Conservation (phyloP, 306 rosid species). For the Cotoneaster glaucophyllus region DNA sequence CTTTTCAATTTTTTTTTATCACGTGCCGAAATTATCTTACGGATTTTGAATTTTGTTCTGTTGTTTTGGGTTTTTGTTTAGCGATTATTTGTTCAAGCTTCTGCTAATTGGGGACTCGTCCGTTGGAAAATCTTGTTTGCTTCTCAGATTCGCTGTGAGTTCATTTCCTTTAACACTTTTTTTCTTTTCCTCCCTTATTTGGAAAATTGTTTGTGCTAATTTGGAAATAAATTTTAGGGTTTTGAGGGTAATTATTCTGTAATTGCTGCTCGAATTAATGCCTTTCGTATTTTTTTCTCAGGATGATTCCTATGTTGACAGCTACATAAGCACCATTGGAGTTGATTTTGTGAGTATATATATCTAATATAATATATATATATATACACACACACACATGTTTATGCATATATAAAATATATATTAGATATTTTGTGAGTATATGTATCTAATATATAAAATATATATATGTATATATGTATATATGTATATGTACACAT, state of each 20-base stretch:
- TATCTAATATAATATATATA: neutral
- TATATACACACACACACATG: too few species aligned
- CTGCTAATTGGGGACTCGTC: constrained; percentile 93
- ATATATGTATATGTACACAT: too few species aligned
- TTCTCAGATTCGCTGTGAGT: constrained; percentile 81
- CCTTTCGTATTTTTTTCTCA: constrained; percentile 6
- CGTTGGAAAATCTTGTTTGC: constrained; percentile 90
- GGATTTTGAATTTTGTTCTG: neutral
- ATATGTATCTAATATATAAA: neutral
- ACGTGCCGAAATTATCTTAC: neutral
- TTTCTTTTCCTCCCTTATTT: neutral
- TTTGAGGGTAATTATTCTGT: neutral
- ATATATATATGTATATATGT: too few species aligned
- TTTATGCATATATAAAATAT: too few species aligned
- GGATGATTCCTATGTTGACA: constrained; percentile 95
- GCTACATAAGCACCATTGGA: constrained; percentile 94
- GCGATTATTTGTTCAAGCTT: constrained; percentile 94
- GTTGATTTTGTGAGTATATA: constrained; percentile 73
- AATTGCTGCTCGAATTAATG: neutral
- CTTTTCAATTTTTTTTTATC: neutral
- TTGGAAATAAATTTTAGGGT: constrained; percentile 8
- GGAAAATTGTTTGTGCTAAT: neutral
- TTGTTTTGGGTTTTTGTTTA: constrained; percentile 13
- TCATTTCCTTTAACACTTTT: neutral
- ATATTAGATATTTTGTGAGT: constrained; percentile 85